Evolutionary conservation across 2,329 filamentous ascomycete genomes (phyloP).

Genomic region (Paecilomyces formosus): DNA sequence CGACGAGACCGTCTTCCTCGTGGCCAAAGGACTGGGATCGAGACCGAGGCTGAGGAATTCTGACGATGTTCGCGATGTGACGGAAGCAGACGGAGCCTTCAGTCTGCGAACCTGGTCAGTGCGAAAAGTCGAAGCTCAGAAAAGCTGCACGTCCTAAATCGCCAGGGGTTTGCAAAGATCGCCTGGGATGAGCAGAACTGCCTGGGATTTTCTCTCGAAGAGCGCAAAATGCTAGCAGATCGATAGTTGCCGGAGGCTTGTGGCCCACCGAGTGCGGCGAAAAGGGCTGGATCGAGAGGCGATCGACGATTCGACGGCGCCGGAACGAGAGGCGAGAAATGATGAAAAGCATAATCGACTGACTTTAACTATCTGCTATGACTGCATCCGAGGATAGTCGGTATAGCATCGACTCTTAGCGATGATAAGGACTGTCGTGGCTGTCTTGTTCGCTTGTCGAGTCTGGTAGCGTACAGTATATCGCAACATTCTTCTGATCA

Average conservation of each 20-base stretch:
- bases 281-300: neutral
- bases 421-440: neutral
- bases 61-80: neutral
- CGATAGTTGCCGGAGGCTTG: constrained; percentile 48
- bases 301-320: neutral
- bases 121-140: neutral
- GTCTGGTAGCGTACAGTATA: neutral
- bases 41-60: neutral
- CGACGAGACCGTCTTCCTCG: neutral
- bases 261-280: neutral
- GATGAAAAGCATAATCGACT: neutral
- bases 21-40: neutral
- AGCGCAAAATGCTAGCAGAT: constrained; percentile 47
- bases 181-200: constrained; percentile 48
- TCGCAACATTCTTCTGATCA: neutral
- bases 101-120: neutral
- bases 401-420: neutral
- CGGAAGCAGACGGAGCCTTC: neutral
- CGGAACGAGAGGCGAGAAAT: neutral
- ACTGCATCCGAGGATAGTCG: neutral
- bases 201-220: neutral
- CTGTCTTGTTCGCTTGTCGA: neutral
- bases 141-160: neutral
- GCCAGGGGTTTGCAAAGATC: neutral
- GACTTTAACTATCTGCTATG: neutral